Evolutionary conservation across 2,329 filamentous ascomycete species (phyloP), one percentile per base, ranked within the genome.

Genomic region (Bipolaris oryzae): DNA sequence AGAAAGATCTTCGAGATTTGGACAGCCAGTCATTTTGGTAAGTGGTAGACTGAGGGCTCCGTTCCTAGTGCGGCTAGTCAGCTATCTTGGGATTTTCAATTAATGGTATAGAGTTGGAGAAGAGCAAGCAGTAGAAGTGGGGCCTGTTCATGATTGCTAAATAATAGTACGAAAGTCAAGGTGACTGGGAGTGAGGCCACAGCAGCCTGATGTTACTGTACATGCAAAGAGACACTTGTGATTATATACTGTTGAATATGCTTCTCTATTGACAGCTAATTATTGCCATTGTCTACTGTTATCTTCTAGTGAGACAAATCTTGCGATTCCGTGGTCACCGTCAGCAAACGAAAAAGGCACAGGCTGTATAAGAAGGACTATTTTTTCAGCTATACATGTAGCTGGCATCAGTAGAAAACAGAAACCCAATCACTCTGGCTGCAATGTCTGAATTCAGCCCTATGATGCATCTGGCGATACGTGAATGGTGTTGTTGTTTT

Each of bases 401-500:
- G 7, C 21, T 5, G 3, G 20, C 6, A 5, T 16, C 2, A 42
- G 39, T 42, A 25, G 13, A 23, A 16, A 21, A 42, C 4, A 23
- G 21, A 2, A 21, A 41, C 34, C 3, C 23, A 41, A 11, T 6
- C 11, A 41, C 10, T 15, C 16, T 1, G 20, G 20, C n/a, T n/a
- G 5, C 18, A 9, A 42, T 9, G 21, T 41, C 11, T 15, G 4
- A 11, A 41, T 7, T 23, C 25, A 45, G 42, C 25, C 42, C 25
- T 28, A 28, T 33, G 42, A 33, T 9, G 7, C 31, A 13, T 38
- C 18, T 43, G 43, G 34, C 20, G 28, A 41, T n/a, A 44, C 28
- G 23, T 18, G 16, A 16, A 10, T 38, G n/a, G 18, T 48, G 45
- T 15, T 28, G 45, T 48, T 47, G 45, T 42, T 49, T 47, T 46